These are phyloP conservation scores for Osmanthus fragrans DNA, from an alignment of 257 asterid genomes.

Conservation along the genomic window DNA sequence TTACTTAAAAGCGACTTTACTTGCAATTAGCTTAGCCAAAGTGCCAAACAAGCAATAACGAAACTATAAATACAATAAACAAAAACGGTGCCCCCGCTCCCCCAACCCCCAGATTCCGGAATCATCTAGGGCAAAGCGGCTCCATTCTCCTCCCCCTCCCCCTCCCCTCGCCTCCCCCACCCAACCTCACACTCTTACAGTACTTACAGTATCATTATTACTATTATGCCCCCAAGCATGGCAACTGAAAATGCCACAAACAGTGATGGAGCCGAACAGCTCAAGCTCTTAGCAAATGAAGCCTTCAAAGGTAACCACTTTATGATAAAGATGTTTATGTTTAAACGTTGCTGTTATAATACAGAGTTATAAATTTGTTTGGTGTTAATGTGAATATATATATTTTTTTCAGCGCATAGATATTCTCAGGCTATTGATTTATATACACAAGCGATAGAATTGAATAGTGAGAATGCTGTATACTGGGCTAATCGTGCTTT, in stretches of 20 bases:
- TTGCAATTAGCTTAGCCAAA: no score
- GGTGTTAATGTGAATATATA: no score
- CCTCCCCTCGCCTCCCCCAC: neutral
- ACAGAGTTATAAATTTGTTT: no score
- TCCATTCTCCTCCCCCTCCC: neutral
- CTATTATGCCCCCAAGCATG: conserved; percentile 46
- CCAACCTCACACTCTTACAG: neutral
- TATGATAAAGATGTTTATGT: no score
- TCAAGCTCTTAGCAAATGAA: conserved; percentile 48
- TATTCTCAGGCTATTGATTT: conserved; percentile 91
- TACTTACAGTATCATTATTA: neutral
- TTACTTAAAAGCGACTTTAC: no score
- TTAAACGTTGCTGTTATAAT: no score
- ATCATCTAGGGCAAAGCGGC: conserved; percentile 4
- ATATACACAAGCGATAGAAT: conserved; percentile 84
- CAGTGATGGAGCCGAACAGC: conserved; percentile 38
- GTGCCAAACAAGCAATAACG: no score
- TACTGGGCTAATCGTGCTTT: conserved; percentile 98
- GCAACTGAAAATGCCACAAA: conserved; percentile 32
- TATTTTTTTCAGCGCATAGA: conserved; percentile 56
- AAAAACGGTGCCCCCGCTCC: neutral
- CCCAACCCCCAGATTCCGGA: neutral
- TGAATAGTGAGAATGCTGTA: conserved; percentile 69
- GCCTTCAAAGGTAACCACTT: conserved; percentile 47
- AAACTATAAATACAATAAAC: neutral